Evolutionary conservation across 1,284 basidiomycete species (phyloP).

Genomic region (Trametes sp.): DNA sequence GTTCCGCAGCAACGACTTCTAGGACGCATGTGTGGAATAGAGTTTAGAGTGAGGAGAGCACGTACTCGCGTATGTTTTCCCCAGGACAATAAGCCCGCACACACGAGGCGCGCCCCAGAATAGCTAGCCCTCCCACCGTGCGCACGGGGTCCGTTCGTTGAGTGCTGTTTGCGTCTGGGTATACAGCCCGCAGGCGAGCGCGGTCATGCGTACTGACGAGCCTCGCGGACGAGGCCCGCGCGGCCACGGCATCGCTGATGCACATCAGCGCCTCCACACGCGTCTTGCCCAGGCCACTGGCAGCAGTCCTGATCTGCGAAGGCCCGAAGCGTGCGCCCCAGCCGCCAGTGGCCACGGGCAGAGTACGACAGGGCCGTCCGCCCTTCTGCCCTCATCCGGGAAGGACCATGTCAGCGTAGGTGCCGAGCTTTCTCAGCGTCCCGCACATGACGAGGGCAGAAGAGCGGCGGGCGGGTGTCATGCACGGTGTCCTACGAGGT

Average conservation of each 20-base stretch:
- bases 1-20: neutral
- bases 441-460: slow-evolving; percentile 1
- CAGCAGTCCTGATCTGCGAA: slow-evolving; percentile 15
- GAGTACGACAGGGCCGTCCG: no score
- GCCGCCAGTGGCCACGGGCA: neutral
- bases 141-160: neutral
- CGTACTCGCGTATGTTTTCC: neutral
- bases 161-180: slow-evolving; percentile 5
- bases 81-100: neutral
- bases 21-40: slow-evolving; percentile 11
- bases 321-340: slow-evolving; percentile 1
- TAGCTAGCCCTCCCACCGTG: neutral
- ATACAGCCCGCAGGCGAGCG: neutral
- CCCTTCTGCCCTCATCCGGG: neutral
- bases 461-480: slow-evolving; percentile 7
- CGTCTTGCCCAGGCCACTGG: neutral
- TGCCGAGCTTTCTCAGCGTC: neutral
- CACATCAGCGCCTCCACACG: slow-evolving; percentile 9
- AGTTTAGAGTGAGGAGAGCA: slow-evolving; percentile 8
- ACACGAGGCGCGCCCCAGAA: slow-evolving; percentile 4
- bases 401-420: neutral
- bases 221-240: slow-evolving; percentile 1
- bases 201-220: slow-evolving; percentile 1
- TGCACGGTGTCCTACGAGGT: slow-evolving; percentile 1
- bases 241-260: slow-evolving; percentile 21